Percentiles rank a stretch among this genome's conserved stretches.
Evolutionary conservation across 2,329 filamentous ascomycete genomes (phyloP).

Genomic region (Fusarium sulawesiense): DNA sequence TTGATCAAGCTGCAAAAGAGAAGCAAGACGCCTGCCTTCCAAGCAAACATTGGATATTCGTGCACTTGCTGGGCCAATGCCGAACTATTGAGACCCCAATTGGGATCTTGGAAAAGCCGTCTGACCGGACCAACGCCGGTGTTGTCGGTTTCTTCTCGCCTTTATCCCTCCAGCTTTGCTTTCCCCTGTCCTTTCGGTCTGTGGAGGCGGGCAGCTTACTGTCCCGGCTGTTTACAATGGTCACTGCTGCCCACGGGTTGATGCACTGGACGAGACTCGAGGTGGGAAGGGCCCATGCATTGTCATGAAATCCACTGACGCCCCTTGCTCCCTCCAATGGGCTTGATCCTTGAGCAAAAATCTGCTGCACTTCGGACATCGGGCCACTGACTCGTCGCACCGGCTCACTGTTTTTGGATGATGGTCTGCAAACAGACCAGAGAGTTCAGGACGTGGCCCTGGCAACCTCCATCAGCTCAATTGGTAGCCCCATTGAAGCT

Average conservation of each 20-base stretch:
- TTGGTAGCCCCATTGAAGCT: conserved; percentile 37
- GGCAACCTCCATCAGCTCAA: conserved; percentile 40
- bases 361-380: conserved; percentile 44
- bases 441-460: conserved; percentile 32
- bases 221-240: conserved; percentile 26
- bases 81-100: conserved; percentile 29
- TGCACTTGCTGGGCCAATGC: conserved; percentile 13
- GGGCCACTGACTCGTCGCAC: conserved; percentile 39
- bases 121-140: conserved; percentile 30
- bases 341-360: conserved; percentile 42
- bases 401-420: conserved; percentile 22
- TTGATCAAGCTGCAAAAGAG: conserved; percentile 11
- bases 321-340: conserved; percentile 45
- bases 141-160: conserved; percentile 16
- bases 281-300: conserved; percentile 43
- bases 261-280: conserved; percentile 43
- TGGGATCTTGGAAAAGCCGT: conserved; percentile 34
- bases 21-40: conserved; percentile 26
- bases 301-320: conserved; percentile 43
- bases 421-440: conserved; percentile 23
- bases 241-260: conserved; percentile 37
- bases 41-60: conserved; percentile 25
- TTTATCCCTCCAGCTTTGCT: conserved; percentile 9
- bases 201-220: conserved; percentile 36
- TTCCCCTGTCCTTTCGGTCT: conserved; percentile 32